Conservation (phyloP, 306 rosid genomes). For the Pyrus bretschneideri region DNA sequence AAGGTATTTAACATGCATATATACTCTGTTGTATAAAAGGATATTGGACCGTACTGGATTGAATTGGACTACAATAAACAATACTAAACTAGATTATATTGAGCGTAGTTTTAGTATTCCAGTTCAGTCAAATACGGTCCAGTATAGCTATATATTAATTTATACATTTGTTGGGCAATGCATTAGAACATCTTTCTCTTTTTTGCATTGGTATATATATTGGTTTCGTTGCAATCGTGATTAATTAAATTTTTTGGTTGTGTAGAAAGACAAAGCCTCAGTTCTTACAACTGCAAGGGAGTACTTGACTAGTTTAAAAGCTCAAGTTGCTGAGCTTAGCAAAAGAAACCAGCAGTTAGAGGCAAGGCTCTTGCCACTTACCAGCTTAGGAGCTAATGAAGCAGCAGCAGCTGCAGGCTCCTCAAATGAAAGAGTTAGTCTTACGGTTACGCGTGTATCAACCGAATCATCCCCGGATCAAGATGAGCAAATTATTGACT, state of each 20-base stretch:
- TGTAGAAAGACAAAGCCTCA: slow-evolving; percentile 80
- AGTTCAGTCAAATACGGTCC: not conserved
- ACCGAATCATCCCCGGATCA: slow-evolving; percentile 42
- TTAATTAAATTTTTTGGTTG: not conserved
- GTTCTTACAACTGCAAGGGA: slow-evolving; percentile 66
- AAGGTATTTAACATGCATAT: slow-evolving; percentile 39
- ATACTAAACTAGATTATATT: not conserved
- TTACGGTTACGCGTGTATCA: slow-evolving; percentile 28
- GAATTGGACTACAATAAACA: not conserved
- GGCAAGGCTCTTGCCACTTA: slow-evolving; percentile 15
- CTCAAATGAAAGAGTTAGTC: slow-evolving; percentile 36
- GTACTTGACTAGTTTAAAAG: slow-evolving; percentile 41
- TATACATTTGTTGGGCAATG: not conserved
- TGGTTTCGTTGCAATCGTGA: not conserved
- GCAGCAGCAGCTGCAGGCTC: not conserved
- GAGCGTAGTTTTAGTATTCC: not conserved
- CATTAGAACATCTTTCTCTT: not conserved
- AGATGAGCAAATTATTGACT: slow-evolving; percentile 34
- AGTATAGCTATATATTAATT: not conserved
- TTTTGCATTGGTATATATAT: not conserved
- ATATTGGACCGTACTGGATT: not conserved
- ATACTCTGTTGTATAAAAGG: not conserved
- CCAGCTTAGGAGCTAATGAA: slow-evolving; percentile 14
- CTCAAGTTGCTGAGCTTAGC: slow-evolving; percentile 46
- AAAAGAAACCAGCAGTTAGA: slow-evolving; percentile 42